phyloP scores from a whole-genome alignment of 2,329 filamentous ascomycete genomes.

The Fusarium dlaminii region DNA sequence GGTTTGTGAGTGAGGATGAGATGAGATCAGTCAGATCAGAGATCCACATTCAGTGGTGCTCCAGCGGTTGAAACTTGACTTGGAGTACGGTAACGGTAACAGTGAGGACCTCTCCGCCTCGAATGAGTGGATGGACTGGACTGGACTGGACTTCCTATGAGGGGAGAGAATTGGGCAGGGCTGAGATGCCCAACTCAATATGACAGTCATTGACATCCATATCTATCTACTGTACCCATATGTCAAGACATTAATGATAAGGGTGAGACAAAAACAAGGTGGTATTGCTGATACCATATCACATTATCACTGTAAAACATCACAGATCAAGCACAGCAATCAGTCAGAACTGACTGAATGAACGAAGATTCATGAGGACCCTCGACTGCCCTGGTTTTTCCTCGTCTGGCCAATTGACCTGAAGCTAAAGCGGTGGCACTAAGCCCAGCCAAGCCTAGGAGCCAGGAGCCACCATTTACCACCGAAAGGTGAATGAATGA shows the following conservation, averaged over 20 bases:
- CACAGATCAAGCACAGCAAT: background rate
- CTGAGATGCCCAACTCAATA: constrained; percentile 8
- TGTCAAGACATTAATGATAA: background rate
- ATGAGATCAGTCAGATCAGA: constrained; percentile 1
- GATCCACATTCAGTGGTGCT: constrained; percentile 5
- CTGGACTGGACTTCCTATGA: background rate
- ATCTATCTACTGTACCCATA: background rate
- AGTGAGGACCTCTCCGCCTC: background rate
- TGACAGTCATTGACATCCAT: background rate
- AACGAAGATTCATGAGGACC: background rate
- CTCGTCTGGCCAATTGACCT: constrained; percentile 34
- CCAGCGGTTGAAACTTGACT: background rate
- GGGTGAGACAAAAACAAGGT: background rate
- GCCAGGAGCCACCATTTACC: constrained; percentile 13
- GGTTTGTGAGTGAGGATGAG: background rate
- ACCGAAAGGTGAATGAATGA: background rate
- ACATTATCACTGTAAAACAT: background rate
- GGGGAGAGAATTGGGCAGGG: constrained; percentile 1
- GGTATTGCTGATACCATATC: background rate
- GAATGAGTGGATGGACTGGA: background rate
- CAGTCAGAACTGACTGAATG: background rate
- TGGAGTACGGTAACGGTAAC: background rate
- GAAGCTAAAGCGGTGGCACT: constrained; percentile 35
- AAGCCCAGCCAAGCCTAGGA: constrained; percentile 22
- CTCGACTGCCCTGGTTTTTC: constrained; percentile 18